Base-by-base conservation (phyloP, 2,329 filamentous ascomycete species). In the Aureobasidium sp. region DNA sequence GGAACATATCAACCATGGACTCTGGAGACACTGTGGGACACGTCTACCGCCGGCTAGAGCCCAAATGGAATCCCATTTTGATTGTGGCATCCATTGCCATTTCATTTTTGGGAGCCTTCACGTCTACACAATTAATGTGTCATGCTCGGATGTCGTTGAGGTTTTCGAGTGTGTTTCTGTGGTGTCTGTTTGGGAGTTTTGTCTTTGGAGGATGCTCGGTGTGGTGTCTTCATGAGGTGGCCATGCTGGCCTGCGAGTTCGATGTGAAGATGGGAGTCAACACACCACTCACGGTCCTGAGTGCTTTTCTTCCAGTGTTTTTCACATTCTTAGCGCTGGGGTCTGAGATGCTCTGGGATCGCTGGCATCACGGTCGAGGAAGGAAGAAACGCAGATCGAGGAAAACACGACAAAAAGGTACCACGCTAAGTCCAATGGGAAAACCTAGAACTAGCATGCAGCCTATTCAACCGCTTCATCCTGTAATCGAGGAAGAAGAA, bases 151-250 rank as follows among this genome's bases (percentile, higher is more conserved):
- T 62, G 39, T 64, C 63, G 4, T 48, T 62, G 22, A 57, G 61
- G 30, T 59, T 66, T 25, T 60, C 58, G 10, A 61, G 60, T 35
- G 61, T 66, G 3, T 52, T 66, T 19, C 55, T 65, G 8, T 66
- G 64, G 64, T 60, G 60, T 3, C 55, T 62, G 10, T 54, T 65
- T 8, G 62, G 61, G 6, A 64, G 62, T 47, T 51, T 65, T 40
- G 64, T 64, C 8, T 66, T 66, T 52, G 64, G 64, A 21, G 66
- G 66, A 47, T 66, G 64, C 54, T 63, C 61, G 6, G 64, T 66
- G 34, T 66, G 64, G 64, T 60, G 60, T 54, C 55, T 66, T 2
- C 64, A 66, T 41, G 63, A 64, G 42, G 63, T 66, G 14, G 64
- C 64, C 19, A 66, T 66, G 63, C 54, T 66, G 38, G 64, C 64